Base-by-base conservation (phyloP, 106 monocot species). In the Acorus calamus region DNA sequence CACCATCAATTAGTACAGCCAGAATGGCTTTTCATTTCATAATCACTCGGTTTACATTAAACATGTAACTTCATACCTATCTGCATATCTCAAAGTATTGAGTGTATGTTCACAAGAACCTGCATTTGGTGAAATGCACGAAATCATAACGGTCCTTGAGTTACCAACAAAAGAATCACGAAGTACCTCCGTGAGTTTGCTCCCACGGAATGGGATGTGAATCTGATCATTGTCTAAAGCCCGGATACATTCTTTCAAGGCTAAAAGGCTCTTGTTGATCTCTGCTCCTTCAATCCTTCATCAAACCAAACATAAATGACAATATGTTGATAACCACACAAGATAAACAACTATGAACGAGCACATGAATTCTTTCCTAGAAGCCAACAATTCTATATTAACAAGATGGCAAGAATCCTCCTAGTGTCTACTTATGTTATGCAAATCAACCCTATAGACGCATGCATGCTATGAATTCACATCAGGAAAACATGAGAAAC, bases 281-380 rank as follows among this genome's bases (percentile, higher is more conserved):
- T 96, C 94, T 54, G 94, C 94, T 57, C 94, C 94, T 69, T 96
- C 94, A 78, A 96, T 96, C 61, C 94, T 96, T 76, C 59, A 79
- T 10, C 12, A 55, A 42, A 72, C 5, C 43, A 47, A 67, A 66
- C 12, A 80, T 28, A 2, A 78, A 65, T 46, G 8, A 56, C 41
- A 45, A 67, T 67, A 14, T 44, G 14, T 28, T 28, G 28, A 28
- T 51, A 48, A 61, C 55, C 60, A 53, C 10, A 74, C 48, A 44
- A 64, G 14, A 49, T 28, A 28, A 28, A 28, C 28, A 28, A 28
- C 28, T 28, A 28, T 28, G 28, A 28, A 28, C 28, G 1, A 28
- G 28, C 28, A 28, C 28, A 28, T 28, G 28, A 28, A 28, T 28
- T 28, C 28, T 28, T 28, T 28, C 28, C 28, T 28, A 0, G 28